Conservation (phyloP, 345 rosid species). For the Sisymbrium altissimum region DNA sequence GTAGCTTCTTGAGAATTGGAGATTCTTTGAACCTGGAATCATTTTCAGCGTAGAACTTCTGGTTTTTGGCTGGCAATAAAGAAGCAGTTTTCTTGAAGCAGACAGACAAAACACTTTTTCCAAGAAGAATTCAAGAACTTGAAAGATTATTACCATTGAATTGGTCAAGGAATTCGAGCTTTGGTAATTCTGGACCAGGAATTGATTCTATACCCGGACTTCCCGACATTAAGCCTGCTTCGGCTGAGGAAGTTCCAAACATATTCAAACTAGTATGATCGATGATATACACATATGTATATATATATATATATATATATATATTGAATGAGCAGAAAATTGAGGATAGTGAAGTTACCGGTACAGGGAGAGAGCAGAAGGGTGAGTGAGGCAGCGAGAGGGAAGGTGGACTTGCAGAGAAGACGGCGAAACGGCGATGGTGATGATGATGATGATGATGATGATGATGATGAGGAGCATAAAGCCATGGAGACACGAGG, state of each 20-base stretch:
- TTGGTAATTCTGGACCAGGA: conserved; percentile 85
- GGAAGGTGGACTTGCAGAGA: conserved; percentile 43
- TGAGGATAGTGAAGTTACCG: conserved; percentile 37
- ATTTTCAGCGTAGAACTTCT: conserved; percentile 77
- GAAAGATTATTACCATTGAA: conserved; percentile 55
- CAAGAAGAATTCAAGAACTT: background rate
- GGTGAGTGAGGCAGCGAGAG: conserved; percentile 68
- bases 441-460: conserved; percentile 28
- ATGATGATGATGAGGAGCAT: background rate
- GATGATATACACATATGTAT: background rate
- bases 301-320: no score
- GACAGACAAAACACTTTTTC: background rate
- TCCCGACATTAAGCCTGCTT: conserved; percentile 84
- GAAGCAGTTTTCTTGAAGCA: background rate
- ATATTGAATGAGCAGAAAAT: background rate
- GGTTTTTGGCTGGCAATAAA: conserved; percentile 75
- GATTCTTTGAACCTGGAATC: conserved; percentile 82
- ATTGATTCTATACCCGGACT: conserved; percentile 79
- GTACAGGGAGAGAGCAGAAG: conserved; percentile 63
- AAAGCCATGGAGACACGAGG: conserved; percentile 32
- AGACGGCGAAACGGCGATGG: conserved; percentile 13
- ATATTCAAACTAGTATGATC: background rate
- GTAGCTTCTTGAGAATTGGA: conserved; percentile 77
- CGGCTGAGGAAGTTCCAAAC: conserved; percentile 46
- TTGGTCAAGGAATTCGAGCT: conserved; percentile 66